Evolutionary conservation across 2,329 filamentous ascomycete genomes (phyloP).

Genomic region (Sporothrix brasiliensis): DNA sequence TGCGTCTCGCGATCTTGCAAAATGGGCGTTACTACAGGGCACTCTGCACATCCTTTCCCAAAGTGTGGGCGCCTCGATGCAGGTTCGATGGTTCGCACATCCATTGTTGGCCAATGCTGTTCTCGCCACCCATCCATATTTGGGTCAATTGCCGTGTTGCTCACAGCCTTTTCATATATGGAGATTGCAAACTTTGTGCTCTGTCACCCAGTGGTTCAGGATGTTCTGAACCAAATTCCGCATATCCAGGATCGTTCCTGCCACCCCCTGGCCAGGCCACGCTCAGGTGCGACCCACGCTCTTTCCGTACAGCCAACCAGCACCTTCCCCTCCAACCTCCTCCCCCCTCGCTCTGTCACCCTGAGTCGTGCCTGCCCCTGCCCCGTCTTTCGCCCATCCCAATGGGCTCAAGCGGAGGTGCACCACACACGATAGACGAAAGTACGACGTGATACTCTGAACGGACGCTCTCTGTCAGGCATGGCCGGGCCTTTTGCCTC

Average conservation of each 20-base stretch:
- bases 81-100: constrained; percentile 12
- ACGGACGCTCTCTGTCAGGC: constrained; percentile 1
- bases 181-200: constrained; percentile 21
- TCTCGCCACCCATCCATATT: background rate
- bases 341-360: constrained; percentile 23
- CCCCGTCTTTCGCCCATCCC: constrained; percentile 1
- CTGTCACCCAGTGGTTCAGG: constrained; percentile 1
- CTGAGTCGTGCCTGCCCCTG: constrained; percentile 9
- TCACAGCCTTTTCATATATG: constrained; percentile 8
- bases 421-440: constrained; percentile 22
- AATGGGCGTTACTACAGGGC: background rate
- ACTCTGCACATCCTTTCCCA: constrained; percentile 8
- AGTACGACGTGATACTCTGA: constrained; percentile 1
- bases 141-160: constrained; percentile 9
- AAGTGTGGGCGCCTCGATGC: constrained; percentile 2
- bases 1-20: constrained; percentile 14
- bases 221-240: constrained; percentile 22
- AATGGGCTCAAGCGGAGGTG: constrained; percentile 12
- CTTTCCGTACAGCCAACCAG: constrained; percentile 26
- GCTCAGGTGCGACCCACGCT: constrained; percentile 20
- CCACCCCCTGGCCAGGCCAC: constrained; percentile 13
- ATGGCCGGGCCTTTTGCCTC: constrained; percentile 13
- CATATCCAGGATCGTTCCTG: constrained; percentile 18
- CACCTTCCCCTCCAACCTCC: constrained; percentile 20
- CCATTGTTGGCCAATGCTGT: constrained; percentile 20